Base-by-base conservation (phyloP, 257 asterid genomes). In the Mitragyna speciosa region DNA sequence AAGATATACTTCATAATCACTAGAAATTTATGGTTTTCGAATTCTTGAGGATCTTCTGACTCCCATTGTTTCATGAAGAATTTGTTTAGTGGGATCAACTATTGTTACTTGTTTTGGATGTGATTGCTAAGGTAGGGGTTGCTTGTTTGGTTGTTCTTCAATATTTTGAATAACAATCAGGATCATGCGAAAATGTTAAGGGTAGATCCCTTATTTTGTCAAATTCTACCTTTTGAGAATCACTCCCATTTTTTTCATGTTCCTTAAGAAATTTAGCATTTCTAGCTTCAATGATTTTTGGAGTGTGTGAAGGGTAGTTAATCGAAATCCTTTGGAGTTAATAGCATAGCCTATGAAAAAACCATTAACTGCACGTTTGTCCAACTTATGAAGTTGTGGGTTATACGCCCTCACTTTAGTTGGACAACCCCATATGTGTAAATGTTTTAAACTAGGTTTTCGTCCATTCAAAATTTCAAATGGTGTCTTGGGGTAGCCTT, bases 231-330 rank as follows among this genome's bases (percentile, higher is more conserved):
- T 16, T 52, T 16, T 52, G 6, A 52, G 59, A 63, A 67, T 31
- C 47, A 30, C 72, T 31, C 72, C 22, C 43, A 30, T 47, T 67
- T 26, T 67, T 2, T 19, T 67, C 72, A n/a, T n/a, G n/a, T n/a
- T n/a, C n/a, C n/a, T n/a, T n/a, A 67, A 67, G 72, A 67, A 67
- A 67, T 31, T 67, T 67, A 4, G 72, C 72, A 67, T 26, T 15
- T 67, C 72, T 67, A n/a, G 72, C 16, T 67, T 67, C 72, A 3
- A 67, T 39, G 1, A 67, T n/a, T n/a, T n/a, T n/a, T n/a, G n/a
- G n/a, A n/a, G n/a, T n/a, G n/a, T n/a, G n/a, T n/a, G n/a, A n/a
- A n/a, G n/a, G n/a, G n/a, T 33, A 65, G 36, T 65, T 7, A 65
- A 65, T 28, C 2, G 1, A 65, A 24, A 65, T 33, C 31, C 14